These are phyloP conservation scores for Carex parvula DNA, from an alignment of 176 grass and related monocot species.

Conservation along the genomic window DNA sequence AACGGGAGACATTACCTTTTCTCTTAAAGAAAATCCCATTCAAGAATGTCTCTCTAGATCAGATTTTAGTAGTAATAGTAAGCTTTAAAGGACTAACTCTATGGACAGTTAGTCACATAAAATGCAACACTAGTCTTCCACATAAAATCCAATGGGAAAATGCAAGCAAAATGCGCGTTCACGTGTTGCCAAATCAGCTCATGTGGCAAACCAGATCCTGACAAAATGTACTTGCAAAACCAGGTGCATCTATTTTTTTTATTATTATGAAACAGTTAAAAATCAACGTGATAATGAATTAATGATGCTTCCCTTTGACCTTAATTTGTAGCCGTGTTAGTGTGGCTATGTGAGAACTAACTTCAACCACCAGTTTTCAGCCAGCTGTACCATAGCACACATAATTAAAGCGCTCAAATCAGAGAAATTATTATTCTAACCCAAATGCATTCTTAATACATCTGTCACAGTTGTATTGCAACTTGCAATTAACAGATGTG, in stretches of 20 bases:
- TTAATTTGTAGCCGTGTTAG: background rate
- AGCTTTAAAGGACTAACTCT: background rate
- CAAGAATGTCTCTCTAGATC: background rate
- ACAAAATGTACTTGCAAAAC: background rate
- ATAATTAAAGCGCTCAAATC: background rate
- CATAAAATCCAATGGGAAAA: background rate
- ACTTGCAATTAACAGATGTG: background rate
- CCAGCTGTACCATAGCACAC: background rate
- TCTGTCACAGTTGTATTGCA: background rate
- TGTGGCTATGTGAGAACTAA: background rate
- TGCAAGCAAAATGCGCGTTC: background rate
- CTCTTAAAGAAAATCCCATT: too few species aligned
- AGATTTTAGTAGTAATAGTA: too few species aligned
- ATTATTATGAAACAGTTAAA: background rate
- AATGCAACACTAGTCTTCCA: background rate
- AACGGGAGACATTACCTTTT: too few species aligned
- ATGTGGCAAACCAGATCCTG: conserved; percentile 4
- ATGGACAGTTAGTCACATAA: background rate
- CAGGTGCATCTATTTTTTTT: background rate
- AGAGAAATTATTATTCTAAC: background rate
- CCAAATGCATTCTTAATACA: background rate
- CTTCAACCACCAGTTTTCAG: background rate
- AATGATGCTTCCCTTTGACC: background rate
- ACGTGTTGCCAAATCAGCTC: conserved; percentile 21
- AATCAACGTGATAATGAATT: background rate